These are phyloP conservation scores for Aspergillus eucalypticola DNA, from an alignment of 2,329 filamentous ascomycete genomes.

Conservation along the genomic window DNA sequence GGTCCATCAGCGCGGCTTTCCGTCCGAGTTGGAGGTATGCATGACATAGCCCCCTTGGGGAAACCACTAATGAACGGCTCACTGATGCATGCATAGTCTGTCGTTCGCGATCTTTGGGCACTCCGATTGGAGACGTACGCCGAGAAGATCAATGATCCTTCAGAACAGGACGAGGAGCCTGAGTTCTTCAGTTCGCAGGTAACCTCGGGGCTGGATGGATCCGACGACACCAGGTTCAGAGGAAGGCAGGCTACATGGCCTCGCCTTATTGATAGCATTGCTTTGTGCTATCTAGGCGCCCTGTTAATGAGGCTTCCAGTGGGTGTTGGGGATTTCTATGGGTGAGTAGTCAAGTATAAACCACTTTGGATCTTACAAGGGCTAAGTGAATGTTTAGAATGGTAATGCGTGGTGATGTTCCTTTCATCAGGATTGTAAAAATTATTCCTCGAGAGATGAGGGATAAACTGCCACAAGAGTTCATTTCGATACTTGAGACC, in stretches of 20 bases:
- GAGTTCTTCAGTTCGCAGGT: conserved; percentile 63
- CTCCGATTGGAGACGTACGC: conserved; percentile 65
- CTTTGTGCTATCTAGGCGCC: conserved; percentile 76
- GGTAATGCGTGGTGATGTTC: conserved; percentile 68
- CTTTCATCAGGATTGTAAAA: conserved; percentile 66
- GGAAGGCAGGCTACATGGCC: conserved; percentile 53
- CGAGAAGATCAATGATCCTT: conserved; percentile 43
- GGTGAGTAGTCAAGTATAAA: conserved; percentile 30
- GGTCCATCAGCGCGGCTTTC: conserved; percentile 65
- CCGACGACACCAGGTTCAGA: conserved; percentile 36
- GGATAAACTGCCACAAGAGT: conserved; percentile 45
- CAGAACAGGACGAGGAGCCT: conserved; percentile 41
- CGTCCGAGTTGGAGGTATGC: conserved; percentile 69
- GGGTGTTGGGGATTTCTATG: conserved; percentile 69
- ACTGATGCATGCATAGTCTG: conserved; percentile 38
- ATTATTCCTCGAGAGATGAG: conserved; percentile 47
- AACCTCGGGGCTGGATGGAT: conserved; percentile 45
- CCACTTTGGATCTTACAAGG: not conserved
- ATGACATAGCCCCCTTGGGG: not conserved
- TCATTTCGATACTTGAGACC: conserved; percentile 43
- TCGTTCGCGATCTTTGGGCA: conserved; percentile 84
- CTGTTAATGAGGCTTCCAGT: conserved; percentile 74
- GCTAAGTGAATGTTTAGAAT: conserved; percentile 23
- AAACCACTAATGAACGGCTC: conserved; percentile 1
- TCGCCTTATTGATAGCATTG: conserved; percentile 71